A percentile compares a stretch with the other conserved stretches of the same genome.
phyloP scores from a whole-genome alignment of 805 yeast genomes.

The Candida quercuum region DNA sequence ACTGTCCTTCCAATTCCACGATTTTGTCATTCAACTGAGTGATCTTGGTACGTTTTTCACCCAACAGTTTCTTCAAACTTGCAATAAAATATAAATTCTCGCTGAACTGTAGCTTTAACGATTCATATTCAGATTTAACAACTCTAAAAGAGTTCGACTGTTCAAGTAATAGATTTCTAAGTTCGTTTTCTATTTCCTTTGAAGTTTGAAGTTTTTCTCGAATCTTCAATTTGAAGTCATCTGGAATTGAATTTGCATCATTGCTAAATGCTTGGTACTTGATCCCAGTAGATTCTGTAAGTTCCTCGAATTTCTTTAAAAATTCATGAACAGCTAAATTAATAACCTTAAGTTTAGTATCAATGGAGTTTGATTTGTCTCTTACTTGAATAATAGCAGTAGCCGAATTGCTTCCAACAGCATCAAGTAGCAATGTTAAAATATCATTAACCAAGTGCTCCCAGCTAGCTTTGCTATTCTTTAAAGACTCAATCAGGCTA shows the following conservation, averaged over 20 bases:
- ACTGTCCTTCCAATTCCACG: constrained; percentile 12
- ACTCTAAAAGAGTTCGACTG: constrained; percentile 10
- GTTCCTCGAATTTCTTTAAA: constrained; percentile 2
- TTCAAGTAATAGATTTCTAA: constrained; percentile 9
- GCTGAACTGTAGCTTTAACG: constrained; percentile 9
- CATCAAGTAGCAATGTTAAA: constrained; percentile 6
- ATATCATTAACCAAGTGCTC: constrained; percentile 11
- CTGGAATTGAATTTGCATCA: background rate
- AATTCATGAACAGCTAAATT: constrained; percentile 16
- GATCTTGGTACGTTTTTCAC: constrained; percentile 15
- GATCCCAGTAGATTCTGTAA: constrained; percentile 3
- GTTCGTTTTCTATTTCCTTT: constrained; percentile 11
- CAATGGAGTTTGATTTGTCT: constrained; percentile 14
- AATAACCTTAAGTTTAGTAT: constrained; percentile 17
- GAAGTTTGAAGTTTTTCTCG: constrained; percentile 11
- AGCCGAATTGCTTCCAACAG: constrained; percentile 14
- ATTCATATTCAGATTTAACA: constrained; percentile 12
- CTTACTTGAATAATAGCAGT: constrained; percentile 17
- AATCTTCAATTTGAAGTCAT: constrained; percentile 1
- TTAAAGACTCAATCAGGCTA: background rate
- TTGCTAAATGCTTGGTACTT: background rate
- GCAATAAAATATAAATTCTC: constrained; percentile 9
- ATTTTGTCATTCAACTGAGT: constrained; percentile 8
- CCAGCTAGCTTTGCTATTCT: constrained; percentile 9
- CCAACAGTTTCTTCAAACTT: constrained; percentile 12